Evolutionary conservation across 2,329 filamentous ascomycete species (phyloP).

Genomic region (Alternaria conjuncta): DNA sequence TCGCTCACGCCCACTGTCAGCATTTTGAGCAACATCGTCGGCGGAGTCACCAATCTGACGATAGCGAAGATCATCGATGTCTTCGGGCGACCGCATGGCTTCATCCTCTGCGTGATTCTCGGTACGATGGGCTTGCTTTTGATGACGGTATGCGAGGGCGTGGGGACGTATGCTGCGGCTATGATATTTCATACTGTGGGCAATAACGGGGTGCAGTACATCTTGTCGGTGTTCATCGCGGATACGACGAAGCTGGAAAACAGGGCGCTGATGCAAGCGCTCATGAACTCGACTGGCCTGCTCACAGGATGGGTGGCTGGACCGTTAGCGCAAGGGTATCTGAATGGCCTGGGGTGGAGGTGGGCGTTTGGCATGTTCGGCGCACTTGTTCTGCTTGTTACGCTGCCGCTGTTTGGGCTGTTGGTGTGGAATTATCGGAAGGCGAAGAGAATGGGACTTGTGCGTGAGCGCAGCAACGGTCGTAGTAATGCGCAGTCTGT

Average conservation of each 20-base stretch:
- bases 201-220: slow-evolving; percentile 57
- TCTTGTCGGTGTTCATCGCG: slow-evolving; percentile 65
- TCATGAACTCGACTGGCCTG: slow-evolving; percentile 23
- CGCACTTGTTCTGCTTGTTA: slow-evolving; percentile 66
- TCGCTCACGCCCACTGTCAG: slow-evolving; percentile 41
- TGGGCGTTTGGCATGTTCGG: slow-evolving; percentile 72
- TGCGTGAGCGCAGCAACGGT: slow-evolving; percentile 50
- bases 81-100: slow-evolving; percentile 48
- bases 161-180: slow-evolving; percentile 67
- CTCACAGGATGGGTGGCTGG: slow-evolving; percentile 29
- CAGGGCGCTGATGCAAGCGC: slow-evolving; percentile 66
- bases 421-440: slow-evolving; percentile 64
- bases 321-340: slow-evolving; percentile 40
- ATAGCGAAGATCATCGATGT: slow-evolving; percentile 50
- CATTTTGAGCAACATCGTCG: slow-evolving; percentile 42
- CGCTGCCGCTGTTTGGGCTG: slow-evolving; percentile 64
- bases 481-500: slow-evolving; percentile 58
- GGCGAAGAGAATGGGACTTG: slow-evolving; percentile 61
- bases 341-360: slow-evolving; percentile 61
- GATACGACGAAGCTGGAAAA: slow-evolving; percentile 71
- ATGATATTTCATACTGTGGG: slow-evolving; percentile 72
- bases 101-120: slow-evolving; percentile 28
- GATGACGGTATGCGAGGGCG: slow-evolving; percentile 67
- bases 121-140: slow-evolving; percentile 59
- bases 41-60: slow-evolving; percentile 44